Percentiles rank a stretch among this genome's conserved stretches.
phyloP scores from a whole-genome alignment of 345 rosid species.

The Syzygium jambos region DNA sequence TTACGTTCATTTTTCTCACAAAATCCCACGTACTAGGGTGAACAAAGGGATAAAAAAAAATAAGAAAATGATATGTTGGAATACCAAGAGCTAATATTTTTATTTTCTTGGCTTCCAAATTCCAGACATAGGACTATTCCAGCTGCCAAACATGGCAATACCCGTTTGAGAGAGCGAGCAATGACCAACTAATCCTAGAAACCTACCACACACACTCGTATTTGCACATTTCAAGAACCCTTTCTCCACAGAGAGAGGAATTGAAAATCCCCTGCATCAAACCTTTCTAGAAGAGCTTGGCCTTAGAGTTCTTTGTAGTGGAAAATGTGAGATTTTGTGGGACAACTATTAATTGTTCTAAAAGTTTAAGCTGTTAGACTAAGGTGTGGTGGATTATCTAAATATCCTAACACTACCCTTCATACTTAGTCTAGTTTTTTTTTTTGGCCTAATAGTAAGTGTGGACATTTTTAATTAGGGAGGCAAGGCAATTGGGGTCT shows the following conservation, averaged over 20 bases:
- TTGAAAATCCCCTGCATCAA: too few relatives aligned
- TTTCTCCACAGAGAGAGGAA: background rate
- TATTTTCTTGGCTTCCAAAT: background rate
- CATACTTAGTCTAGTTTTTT: too few relatives aligned
- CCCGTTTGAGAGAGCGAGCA: background rate
- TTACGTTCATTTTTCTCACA: background rate
- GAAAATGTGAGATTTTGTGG: too few relatives aligned
- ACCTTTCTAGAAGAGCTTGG: too few relatives aligned
- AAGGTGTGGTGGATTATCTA: too few relatives aligned
- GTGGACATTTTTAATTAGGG: too few relatives aligned
- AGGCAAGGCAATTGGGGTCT: too few relatives aligned
- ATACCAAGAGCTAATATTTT: background rate
- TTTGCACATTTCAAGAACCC: background rate
- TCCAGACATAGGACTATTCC: background rate
- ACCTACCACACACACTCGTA: background rate
- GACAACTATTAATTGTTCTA: too few relatives aligned
- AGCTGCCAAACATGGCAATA: background rate
- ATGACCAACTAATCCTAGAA: background rate
- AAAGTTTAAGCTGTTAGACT: background rate
- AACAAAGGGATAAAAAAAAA: background rate
- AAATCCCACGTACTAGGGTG: background rate
- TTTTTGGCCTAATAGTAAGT: too few relatives aligned
- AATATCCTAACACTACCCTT: too few relatives aligned
- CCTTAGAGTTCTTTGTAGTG: too few relatives aligned
- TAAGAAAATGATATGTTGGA: background rate